Evolutionary conservation across 192 early-diverging fungal species (phyloP), one percentile per base, ranked within the genome.

Genomic region (Entomortierella parvispora): DNA sequence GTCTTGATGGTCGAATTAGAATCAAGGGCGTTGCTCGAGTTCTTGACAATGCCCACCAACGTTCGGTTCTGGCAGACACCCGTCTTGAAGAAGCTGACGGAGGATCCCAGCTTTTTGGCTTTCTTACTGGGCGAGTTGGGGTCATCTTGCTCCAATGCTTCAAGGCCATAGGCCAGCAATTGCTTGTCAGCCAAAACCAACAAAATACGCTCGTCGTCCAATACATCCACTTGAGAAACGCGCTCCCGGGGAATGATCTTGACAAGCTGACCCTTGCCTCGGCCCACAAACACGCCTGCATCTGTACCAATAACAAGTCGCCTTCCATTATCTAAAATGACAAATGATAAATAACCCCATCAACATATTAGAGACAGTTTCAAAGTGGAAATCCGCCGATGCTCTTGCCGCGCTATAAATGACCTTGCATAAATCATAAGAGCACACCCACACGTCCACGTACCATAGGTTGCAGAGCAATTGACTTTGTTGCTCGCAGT

Each of bases 211-310:
- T 86, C 87, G n/a, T 92, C 86, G 69, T 91, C 90, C 52, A 97
- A 67, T 40, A 95, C 90, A 71, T 96, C 95, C 44, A 99, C 87
- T 80, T 99, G 96, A 28, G 81, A 85, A 46, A 96, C 90, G 68
- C 89, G 90, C 55, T 95, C 94, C 46, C 94, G 53, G 25, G 84
- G 76, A 17, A 96, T 68, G 33, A 90, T 82, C 46, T 86, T 84
- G 65, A 79, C 71, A 62, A 81, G 68, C 62, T 82, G 81, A 22
- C 70, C 83, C 55, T 81, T 81, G 12, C 84, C 71, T 54, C 81
- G 82, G 4, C 89, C 91, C 2, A 93, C 81, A 63, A 89, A 98
- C 18, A 98, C 80, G 5, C 96, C 96, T 23, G 85, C 80, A 65
- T 98, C 95, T 2, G 95, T 92, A 25, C 93, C 96, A 51, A 97